Conservation (phyloP, 2,329 filamentous ascomycete genomes). For the Fusarium mexicanum region DNA sequence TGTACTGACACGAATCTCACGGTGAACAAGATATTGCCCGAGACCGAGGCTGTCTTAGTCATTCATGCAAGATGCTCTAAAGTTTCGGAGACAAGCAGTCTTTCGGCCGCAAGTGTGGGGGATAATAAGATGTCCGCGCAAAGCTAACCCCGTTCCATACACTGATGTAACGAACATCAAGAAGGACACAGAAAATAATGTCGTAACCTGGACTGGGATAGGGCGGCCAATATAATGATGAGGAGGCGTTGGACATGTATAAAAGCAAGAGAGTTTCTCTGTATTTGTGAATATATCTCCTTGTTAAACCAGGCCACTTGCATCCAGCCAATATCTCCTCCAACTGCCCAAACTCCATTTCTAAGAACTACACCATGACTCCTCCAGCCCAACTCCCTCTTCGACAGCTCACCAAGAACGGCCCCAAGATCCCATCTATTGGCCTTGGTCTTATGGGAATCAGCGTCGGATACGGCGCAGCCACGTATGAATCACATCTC, state of each 20-base stretch:
- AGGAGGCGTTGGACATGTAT: not conserved
- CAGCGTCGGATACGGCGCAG: conserved; percentile 49
- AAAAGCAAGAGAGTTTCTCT: not conserved
- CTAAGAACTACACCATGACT: conserved; percentile 20
- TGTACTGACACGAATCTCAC: not conserved
- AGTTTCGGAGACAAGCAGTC: conserved; percentile 24
- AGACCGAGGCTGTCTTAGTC: conserved; percentile 21
- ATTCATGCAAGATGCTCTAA: conserved; percentile 25
- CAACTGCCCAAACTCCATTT: not conserved
- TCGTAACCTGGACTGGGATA: not conserved
- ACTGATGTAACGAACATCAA: not conserved
- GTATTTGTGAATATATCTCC: not conserved
- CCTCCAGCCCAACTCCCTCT: conserved; percentile 33
- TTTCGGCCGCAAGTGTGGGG: conserved; percentile 8
- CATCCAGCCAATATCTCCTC: not conserved
- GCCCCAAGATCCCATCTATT: conserved; percentile 59
- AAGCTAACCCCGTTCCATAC: not conserved
- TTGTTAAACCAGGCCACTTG: not conserved
- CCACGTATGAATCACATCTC: conserved; percentile 25
- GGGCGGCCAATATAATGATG: not conserved
- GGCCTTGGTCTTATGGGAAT: conserved; percentile 66
- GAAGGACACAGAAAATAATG: not conserved
- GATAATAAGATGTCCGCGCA: not conserved
- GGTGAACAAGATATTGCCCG: not conserved
- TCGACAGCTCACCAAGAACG: conserved; percentile 58